Percentiles rank a stretch among this genome's conserved stretches.
phyloP scores from a whole-genome alignment of 2,329 filamentous ascomycete genomes.

The Neonectria punicea region DNA sequence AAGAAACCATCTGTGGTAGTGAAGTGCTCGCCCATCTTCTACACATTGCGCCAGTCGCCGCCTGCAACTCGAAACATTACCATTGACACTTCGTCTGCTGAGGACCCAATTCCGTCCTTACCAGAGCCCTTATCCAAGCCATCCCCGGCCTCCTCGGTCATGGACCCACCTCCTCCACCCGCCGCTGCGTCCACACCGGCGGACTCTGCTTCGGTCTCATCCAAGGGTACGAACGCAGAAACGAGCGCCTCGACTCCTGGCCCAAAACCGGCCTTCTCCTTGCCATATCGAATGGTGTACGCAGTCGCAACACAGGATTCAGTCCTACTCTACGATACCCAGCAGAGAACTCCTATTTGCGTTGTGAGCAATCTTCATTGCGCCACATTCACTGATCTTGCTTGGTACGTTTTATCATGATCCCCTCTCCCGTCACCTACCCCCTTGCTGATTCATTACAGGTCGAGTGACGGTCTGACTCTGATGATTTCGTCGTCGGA shows the following conservation, averaged over 20 bases:
- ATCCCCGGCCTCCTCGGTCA: conserved; percentile 67
- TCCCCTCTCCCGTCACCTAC: not conserved
- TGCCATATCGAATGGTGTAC: conserved; percentile 95
- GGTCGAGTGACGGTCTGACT: conserved; percentile 62
- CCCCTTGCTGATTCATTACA: conserved; percentile 47
- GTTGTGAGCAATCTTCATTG: conserved; percentile 97
- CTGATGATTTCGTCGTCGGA: conserved; percentile 97
- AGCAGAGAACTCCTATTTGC: conserved; percentile 92
- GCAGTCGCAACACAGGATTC: conserved; percentile 97
- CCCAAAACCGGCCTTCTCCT: conserved; percentile 77
- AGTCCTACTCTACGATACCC: conserved; percentile 94
- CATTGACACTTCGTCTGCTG: conserved; percentile 89
- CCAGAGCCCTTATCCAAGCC: conserved; percentile 83
- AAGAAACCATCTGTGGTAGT: conserved; percentile 98
- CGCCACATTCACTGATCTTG: conserved; percentile 95
- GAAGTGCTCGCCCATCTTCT: conserved; percentile 90
- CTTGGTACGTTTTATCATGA: conserved; percentile 73
- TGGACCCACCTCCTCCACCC: conserved; percentile 83
- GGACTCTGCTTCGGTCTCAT: conserved; percentile 61
- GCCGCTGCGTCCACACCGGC: conserved; percentile 55
- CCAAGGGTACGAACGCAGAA: conserved; percentile 60
- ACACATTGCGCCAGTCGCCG: conserved; percentile 77
- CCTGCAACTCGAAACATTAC: conserved; percentile 87
- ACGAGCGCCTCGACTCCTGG: conserved; percentile 63
- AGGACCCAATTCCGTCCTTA: conserved; percentile 83